Evolutionary conservation across 768 basidiomycete species (phyloP).

Genomic region (Rhodotorula babjevae): DNA sequence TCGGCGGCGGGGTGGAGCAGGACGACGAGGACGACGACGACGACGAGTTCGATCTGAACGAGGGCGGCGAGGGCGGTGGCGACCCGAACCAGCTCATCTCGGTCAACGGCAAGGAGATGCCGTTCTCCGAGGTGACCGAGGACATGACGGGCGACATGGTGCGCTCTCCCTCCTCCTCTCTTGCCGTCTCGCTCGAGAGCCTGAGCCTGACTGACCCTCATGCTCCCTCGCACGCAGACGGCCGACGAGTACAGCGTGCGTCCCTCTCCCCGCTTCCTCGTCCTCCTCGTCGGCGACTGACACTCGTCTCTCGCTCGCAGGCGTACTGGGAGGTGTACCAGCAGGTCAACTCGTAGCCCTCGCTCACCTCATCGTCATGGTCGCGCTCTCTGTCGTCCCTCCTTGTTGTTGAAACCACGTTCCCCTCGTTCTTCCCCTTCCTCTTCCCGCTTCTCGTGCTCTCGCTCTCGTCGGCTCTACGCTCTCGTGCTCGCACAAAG

Average conservation of each 20-base stretch:
- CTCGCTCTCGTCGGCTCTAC: too few species aligned
- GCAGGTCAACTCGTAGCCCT: slow-evolving; percentile 5
- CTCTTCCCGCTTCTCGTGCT: neutral
- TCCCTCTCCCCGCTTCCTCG: neutral
- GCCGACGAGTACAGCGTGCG: slow-evolving; percentile 34
- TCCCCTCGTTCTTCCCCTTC: neutral
- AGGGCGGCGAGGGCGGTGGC: slow-evolving; percentile 36
- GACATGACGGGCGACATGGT: slow-evolving; percentile 51
- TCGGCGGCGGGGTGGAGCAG: neutral
- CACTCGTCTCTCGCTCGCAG: neutral
- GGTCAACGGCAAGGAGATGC: slow-evolving; percentile 69
- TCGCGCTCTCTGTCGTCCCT: too few species aligned
- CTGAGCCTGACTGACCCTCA: neutral
- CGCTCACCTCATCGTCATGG: neutral
- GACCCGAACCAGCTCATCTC: slow-evolving; percentile 41
- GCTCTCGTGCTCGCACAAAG: too few species aligned
- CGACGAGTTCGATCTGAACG: slow-evolving; percentile 22
- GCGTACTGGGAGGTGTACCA: slow-evolving; percentile 33
- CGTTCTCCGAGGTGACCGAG: slow-evolving; percentile 77
- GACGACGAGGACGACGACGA: slow-evolving; percentile 24
- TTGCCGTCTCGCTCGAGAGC: neutral
- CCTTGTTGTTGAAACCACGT: neutral
- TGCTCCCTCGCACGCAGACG: neutral
- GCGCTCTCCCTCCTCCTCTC: neutral
- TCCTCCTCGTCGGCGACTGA: neutral